Evolutionary conservation across 768 basidiomycete genomes (phyloP).

Genomic region (Crepidotus variabilis): DNA sequence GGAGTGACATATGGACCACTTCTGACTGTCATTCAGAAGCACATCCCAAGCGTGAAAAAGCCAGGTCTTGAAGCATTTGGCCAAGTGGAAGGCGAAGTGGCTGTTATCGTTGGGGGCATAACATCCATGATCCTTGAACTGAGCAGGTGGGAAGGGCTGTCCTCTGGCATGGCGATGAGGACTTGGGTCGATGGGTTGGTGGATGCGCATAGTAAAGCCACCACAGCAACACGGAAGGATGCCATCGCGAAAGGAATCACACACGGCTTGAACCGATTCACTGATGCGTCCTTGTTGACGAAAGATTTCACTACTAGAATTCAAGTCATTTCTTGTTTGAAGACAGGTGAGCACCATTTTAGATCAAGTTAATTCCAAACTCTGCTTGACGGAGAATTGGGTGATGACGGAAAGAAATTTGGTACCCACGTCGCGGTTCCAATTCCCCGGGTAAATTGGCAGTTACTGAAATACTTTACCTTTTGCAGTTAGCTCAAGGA

Average conservation of each 20-base stretch:
- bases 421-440: conserved; percentile 1
- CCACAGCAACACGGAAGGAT: conserved; percentile 31
- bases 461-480: conserved; percentile 6
- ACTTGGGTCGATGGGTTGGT: conserved; percentile 50
- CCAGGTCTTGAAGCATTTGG: conserved; percentile 45
- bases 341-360: conserved; percentile 36
- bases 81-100: conserved; percentile 43
- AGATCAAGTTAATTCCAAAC: not conserved
- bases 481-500: conserved; percentile 41
- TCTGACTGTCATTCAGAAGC: conserved; percentile 41
- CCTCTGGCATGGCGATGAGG: conserved; percentile 51
- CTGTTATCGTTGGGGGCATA: conserved; percentile 46
- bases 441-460: conserved; percentile 1
- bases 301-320: conserved; percentile 51
- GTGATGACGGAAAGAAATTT: conserved; percentile 2
- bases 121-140: conserved; percentile 53
- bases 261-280: conserved; percentile 47
- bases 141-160: conserved; percentile 55
- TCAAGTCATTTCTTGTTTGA: conserved; percentile 50
- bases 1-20: conserved; percentile 46
- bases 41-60: conserved; percentile 40
- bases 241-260: conserved; percentile 45
- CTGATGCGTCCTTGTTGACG: conserved; percentile 47
- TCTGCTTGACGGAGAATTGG: not conserved
- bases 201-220: conserved; percentile 34